phyloP scores from a whole-genome alignment of 306 rosid genomes.

The Cicer chorassanicum region DNA sequence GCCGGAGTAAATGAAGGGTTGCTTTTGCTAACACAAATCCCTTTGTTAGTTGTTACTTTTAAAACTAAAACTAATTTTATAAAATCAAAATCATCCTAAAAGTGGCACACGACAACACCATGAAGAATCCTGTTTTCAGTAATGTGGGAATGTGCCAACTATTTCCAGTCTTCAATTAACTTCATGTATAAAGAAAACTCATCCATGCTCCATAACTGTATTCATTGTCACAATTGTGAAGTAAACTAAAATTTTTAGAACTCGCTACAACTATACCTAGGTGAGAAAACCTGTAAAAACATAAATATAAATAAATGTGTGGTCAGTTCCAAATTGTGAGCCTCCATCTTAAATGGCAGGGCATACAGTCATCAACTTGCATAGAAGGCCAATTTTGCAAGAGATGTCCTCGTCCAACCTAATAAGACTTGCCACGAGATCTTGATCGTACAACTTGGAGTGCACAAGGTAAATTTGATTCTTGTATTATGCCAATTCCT shows the following conservation, averaged over 20 bases:
- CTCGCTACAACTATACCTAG: conserved; percentile 25
- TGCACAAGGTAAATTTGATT: conserved; percentile 35
- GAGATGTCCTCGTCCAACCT: conserved; percentile 39
- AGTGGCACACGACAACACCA: background rate
- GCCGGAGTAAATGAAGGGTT: too few species aligned
- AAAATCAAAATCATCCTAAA: background rate
- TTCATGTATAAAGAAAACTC: conserved; percentile 9
- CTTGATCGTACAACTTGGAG: conserved; percentile 46
- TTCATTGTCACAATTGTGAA: conserved; percentile 37
- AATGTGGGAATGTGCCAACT: conserved; percentile 17
- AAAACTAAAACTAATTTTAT: too few species aligned
- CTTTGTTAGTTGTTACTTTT: too few species aligned
- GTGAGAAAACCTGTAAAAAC: conserved; percentile 34
- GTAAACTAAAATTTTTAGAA: conserved; percentile 29
- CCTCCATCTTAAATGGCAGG: conserved; percentile 41
- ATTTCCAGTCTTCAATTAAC: conserved; percentile 29
- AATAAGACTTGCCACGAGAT: conserved; percentile 29
- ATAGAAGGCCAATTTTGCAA: conserved; percentile 32
- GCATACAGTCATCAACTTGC: conserved; percentile 39
- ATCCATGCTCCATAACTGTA: conserved; percentile 14
- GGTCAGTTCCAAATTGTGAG: conserved; percentile 42
- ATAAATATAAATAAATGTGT: conserved; percentile 31
- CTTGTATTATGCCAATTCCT: conserved; percentile 42
- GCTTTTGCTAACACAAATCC: too few species aligned
- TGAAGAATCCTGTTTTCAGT: conserved; percentile 17